phyloP scores from a whole-genome alignment of 257 asterid species.

The Solanum virginianum region DNA sequence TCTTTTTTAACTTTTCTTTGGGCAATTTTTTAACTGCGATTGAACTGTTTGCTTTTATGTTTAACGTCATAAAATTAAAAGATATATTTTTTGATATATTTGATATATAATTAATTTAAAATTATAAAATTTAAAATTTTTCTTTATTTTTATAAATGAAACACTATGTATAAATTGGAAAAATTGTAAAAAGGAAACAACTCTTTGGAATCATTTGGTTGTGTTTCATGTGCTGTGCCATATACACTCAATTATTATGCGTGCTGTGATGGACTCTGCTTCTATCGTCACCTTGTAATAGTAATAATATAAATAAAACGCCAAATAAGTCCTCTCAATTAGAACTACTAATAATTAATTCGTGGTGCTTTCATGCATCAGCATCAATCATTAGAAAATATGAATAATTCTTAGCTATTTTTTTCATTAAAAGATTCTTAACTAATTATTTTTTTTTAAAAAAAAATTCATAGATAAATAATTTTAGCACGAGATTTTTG shows the following conservation, averaged over 20 bases:
- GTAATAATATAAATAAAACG: background rate
- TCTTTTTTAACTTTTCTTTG: too few species aligned
- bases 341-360: background rate
- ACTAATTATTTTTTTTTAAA: too few species aligned
- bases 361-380: background rate
- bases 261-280: background rate
- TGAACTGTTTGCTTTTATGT: background rate
- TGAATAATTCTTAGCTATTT: too few species aligned
- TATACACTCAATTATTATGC: background rate
- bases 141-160: background rate
- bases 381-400: background rate
- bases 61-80: accelerated
- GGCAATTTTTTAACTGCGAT: too few species aligned
- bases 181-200: background rate
- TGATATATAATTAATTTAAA: background rate
- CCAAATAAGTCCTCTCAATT: background rate
- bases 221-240: background rate
- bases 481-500: too few species aligned
- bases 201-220: background rate
- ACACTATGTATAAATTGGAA: too few species aligned
- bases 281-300: background rate
- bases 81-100: background rate
- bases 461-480: too few species aligned
- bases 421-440: too few species aligned
- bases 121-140: too few species aligned